Conservation (phyloP, 2,329 filamentous ascomycete genomes). For the Ophiosphaerella herpotricha region DNA sequence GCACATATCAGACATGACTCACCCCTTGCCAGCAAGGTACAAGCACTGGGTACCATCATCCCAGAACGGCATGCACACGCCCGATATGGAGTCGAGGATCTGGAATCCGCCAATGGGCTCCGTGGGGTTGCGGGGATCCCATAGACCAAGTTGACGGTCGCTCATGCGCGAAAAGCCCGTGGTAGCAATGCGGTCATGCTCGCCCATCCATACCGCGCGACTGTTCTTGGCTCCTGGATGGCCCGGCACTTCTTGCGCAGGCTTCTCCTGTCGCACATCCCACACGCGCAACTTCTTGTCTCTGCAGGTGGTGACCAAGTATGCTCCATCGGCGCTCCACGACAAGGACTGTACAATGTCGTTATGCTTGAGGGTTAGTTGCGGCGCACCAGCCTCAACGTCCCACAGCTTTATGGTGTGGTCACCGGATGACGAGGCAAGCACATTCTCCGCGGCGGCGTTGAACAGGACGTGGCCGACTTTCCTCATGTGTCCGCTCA, state of each 20-base stretch:
- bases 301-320: constrained; percentile 89
- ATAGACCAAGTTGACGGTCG: constrained; percentile 91
- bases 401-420: constrained; percentile 97
- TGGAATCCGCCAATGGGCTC: constrained; percentile 90
- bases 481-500: constrained; percentile 90
- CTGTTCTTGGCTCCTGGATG: constrained; percentile 97
- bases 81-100: constrained; percentile 91
- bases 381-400: constrained; percentile 74
- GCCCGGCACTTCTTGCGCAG: constrained; percentile 81
- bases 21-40: constrained; percentile 97
- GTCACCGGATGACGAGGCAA: constrained; percentile 93
- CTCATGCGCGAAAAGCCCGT: constrained; percentile 99
- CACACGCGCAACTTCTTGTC: constrained; percentile 98
- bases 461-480: constrained; percentile 98
- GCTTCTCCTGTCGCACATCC: constrained; percentile 92
- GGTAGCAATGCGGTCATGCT: constrained; percentile 93
- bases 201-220: constrained; percentile 94
- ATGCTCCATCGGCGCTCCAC: constrained; percentile 87
- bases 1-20: constrained; percentile 44
- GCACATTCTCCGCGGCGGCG: constrained; percentile 90
- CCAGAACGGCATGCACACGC: constrained; percentile 99
- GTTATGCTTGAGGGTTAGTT: constrained; percentile 78
- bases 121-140: constrained; percentile 80
- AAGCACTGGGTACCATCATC: constrained; percentile 94
- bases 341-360: constrained; percentile 95